Conservation (phyloP, 2,329 filamentous ascomycete species). For the Monilinia fructicola region DNA sequence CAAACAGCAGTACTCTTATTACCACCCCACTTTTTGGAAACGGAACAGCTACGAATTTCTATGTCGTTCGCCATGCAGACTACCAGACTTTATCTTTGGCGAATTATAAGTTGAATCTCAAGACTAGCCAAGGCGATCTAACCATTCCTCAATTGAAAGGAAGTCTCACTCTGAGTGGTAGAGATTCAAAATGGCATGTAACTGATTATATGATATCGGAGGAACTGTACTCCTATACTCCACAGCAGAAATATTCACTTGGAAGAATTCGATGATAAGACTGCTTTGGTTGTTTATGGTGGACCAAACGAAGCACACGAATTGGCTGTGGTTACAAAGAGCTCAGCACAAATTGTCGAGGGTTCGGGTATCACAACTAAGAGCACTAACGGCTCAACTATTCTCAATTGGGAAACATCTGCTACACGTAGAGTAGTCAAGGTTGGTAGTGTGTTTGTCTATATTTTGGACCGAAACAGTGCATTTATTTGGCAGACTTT, state of each 20-base stretch:
- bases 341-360: slow-evolving; percentile 40
- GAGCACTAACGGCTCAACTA: slow-evolving; percentile 46
- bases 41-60: slow-evolving; percentile 58
- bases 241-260: slow-evolving; percentile 68
- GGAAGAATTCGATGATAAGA: slow-evolving; percentile 61
- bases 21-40: slow-evolving; percentile 62
- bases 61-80: slow-evolving; percentile 63
- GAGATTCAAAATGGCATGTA: slow-evolving; percentile 68
- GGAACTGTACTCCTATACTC: slow-evolving; percentile 63
- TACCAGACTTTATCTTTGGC: slow-evolving; percentile 60
- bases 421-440: slow-evolving; percentile 52
- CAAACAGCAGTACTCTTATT: slow-evolving; percentile 50
- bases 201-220: slow-evolving; percentile 68
- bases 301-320: slow-evolving; percentile 63
- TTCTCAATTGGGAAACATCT: slow-evolving; percentile 57
- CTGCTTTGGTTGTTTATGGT: slow-evolving; percentile 63
- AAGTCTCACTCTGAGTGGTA: slow-evolving; percentile 56
- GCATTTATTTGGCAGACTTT: slow-evolving; percentile 65
- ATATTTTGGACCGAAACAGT: slow-evolving; percentile 56
- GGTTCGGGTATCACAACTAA: slow-evolving; percentile 38
- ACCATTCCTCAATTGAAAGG: slow-evolving; percentile 59
- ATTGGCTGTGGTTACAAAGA: slow-evolving; percentile 49
- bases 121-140: slow-evolving; percentile 57
- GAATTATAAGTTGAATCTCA: slow-evolving; percentile 62
- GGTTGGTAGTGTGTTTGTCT: slow-evolving; percentile 43